A percentile compares a stretch with the other conserved stretches of the same genome.
phyloP scores from a whole-genome alignment of 2,329 filamentous ascomycete species.

The Pseudopyrenochaeta lycopersici region DNA sequence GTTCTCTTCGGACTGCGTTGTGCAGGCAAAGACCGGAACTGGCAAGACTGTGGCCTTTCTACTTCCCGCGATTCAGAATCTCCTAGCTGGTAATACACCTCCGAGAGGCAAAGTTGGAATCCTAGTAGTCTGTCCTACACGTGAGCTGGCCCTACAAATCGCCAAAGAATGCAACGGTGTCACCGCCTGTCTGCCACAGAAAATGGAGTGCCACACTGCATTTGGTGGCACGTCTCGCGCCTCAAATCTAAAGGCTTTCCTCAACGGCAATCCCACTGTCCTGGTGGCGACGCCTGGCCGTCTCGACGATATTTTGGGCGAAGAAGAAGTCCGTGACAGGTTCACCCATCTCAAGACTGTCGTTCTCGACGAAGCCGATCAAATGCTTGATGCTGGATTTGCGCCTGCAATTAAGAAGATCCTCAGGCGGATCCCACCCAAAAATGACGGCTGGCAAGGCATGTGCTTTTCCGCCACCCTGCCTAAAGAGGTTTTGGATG shows the following conservation, averaged over 20 bases:
- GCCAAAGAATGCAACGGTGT: slow-evolving; percentile 57
- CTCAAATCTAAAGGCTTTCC: slow-evolving; percentile 43
- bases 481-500: slow-evolving; percentile 55
- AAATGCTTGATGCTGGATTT: slow-evolving; percentile 63
- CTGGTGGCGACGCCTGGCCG: slow-evolving; percentile 60
- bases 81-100: slow-evolving; percentile 47
- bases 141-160: slow-evolving; percentile 61
- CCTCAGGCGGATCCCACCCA: slow-evolving; percentile 60
- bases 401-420: slow-evolving; percentile 63
- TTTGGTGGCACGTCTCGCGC: slow-evolving; percentile 52
- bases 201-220: slow-evolving; percentile 56
- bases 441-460: slow-evolving; percentile 59
- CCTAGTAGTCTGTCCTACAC: slow-evolving; percentile 58
- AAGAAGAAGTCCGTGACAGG: slow-evolving; percentile 55
- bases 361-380: slow-evolving; percentile 56
- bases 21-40: slow-evolving; percentile 62
- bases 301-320: slow-evolving; percentile 57
- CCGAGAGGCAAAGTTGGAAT: slow-evolving; percentile 54
- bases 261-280: slow-evolving; percentile 51
- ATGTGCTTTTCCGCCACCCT: slow-evolving; percentile 60
- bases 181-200: slow-evolving; percentile 50
- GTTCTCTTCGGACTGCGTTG: slow-evolving; percentile 62
- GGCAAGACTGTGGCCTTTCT: slow-evolving; percentile 62
- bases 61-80: slow-evolving; percentile 57
- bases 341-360: slow-evolving; percentile 57